Base-by-base conservation (phyloP, 2,329 filamentous ascomycete species). In the Ophiostoma quercus region DNA sequence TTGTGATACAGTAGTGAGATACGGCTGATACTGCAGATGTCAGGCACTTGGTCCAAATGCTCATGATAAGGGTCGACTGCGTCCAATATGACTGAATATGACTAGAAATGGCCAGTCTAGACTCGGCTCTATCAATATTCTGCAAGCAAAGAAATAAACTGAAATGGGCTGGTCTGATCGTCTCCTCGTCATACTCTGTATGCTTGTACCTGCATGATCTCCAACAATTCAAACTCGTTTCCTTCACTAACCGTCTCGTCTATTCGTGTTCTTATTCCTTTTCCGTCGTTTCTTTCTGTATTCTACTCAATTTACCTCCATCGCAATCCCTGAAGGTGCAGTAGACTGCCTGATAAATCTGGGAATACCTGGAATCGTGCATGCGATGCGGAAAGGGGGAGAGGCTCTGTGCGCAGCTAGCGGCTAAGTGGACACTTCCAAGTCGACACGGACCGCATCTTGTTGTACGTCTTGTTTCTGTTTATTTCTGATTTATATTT, bases 361-460 rank as follows among this genome's bases (percentile, higher is more conserved):
- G 41, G 41, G 41, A 43, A 43, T 43, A 43, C 41, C 41, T 43
- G 41, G 12, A 43, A 43, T 54, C 47, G 4, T 54, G 16, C 54
- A 60, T 60, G 54, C 22, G 22, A 8, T 25, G n/a, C 6, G 22
- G 14, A 62, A 62, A 62, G 57, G 57, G 57, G 57, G 57, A 62
- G 57, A 62, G 57, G 57, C 57, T 62, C 57, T 62, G 57, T 62
- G 57, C 57, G 57, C 57, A 62, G 57, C 57, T 62, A 62, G 57
- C 32, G 32, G 67, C 8, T 54, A 8, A 41, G 34, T 67, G 57
- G 51, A 41, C n/a, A 62, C 37, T 39, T 62, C 51, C 51, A 57
- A 25, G 51, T 57, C 29, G 11, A 32, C 57, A 62, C 57, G 57
- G 57, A 62, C 57, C 57, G 57, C 57, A 62, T 62, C 57, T 62